Conservation (phyloP, 257 asterid genomes). For the Euphrasia confusa region DNA sequence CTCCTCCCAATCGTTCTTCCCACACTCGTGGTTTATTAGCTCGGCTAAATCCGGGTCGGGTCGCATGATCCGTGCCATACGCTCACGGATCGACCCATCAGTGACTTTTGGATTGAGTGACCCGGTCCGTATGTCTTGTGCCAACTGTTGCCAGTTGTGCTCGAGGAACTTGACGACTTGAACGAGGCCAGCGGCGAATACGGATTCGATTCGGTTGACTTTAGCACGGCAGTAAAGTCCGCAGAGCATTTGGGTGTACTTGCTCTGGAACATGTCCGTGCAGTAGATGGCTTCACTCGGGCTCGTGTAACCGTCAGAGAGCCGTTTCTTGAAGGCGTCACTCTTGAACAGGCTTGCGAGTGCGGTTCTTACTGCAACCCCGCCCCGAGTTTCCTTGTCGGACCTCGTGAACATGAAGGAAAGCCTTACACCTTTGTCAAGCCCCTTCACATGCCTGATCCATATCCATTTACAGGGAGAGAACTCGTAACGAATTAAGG, state of each 20-base stretch:
- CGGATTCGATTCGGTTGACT: conserved; percentile 28
- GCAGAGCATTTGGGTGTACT: conserved; percentile 32
- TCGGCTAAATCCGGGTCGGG: conserved; percentile 33
- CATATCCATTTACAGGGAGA: no score
- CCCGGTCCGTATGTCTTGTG: conserved; percentile 28
- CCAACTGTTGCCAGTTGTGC: conserved; percentile 29
- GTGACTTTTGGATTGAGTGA: conserved; percentile 22
- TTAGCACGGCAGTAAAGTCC: conserved; percentile 30
- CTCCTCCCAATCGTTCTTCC: conserved; percentile 27
- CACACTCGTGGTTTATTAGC: conserved; percentile 24
- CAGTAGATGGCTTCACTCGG: conserved; percentile 26
- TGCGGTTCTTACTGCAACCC: conserved; percentile 20
- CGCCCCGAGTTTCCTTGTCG: conserved; percentile 28
- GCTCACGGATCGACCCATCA: conserved; percentile 20
- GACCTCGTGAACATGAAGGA: conserved; percentile 20
- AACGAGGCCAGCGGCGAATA: conserved; percentile 22
- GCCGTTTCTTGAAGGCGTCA: conserved; percentile 19
- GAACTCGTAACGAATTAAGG: no score
- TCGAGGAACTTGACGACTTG: conserved; percentile 27
- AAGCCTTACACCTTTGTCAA: conserved; percentile 26
- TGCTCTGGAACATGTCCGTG: conserved; percentile 30
- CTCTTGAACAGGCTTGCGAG: conserved; percentile 24
- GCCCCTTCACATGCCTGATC: conserved; percentile 23
- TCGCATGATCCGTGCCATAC: conserved; percentile 24
- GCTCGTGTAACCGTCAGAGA: conserved; percentile 19